Conservation (phyloP, 1,284 basidiomycete species). For the Leccinum subrobustum region DNA sequence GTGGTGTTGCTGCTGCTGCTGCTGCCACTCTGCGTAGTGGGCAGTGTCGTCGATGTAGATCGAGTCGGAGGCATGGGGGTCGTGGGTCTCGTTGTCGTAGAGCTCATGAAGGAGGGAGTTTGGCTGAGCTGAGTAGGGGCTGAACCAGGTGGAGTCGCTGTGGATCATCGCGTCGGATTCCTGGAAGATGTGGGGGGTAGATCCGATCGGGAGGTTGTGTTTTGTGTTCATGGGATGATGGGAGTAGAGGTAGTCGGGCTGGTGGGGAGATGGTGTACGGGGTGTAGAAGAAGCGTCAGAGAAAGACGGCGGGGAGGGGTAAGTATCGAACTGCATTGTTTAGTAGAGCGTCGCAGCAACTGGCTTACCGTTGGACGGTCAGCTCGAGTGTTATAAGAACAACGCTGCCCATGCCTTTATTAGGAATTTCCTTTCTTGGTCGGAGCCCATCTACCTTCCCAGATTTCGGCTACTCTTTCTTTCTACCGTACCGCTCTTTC, state of each 20-base stretch:
- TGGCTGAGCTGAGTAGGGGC: constrained; percentile 37
- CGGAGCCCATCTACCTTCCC: constrained; percentile 32
- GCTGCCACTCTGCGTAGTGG: constrained; percentile 39
- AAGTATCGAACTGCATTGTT: constrained; percentile 65
- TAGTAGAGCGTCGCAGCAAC: constrained; percentile 21
- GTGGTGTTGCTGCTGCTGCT: constrained; percentile 33
- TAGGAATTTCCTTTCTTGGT: constrained; percentile 19
- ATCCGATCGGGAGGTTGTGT: constrained; percentile 46
- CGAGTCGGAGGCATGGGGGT: constrained; percentile 44
- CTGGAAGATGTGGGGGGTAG: constrained; percentile 51
- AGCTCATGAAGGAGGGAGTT: constrained; percentile 67
- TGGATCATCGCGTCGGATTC: constrained; percentile 41
- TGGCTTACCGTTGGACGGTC: constrained; percentile 12
- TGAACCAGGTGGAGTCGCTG: constrained; percentile 28
- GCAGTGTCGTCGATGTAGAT: constrained; percentile 40
- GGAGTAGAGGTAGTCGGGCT: constrained; percentile 41
- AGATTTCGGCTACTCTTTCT: constrained; percentile 41
- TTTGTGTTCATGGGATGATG: constrained; percentile 33
- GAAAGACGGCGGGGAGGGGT: constrained; percentile 50
- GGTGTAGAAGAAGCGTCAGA: constrained; percentile 60
- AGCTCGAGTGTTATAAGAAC: constrained; percentile 35
- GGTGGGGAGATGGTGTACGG: constrained; percentile 64
- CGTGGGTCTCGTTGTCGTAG: constrained; percentile 58
- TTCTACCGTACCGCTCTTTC: constrained; percentile 35
- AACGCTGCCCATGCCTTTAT: constrained; percentile 28